phyloP scores from a whole-genome alignment of 2,329 filamentous ascomycete genomes.

The Alternaria atra region DNA sequence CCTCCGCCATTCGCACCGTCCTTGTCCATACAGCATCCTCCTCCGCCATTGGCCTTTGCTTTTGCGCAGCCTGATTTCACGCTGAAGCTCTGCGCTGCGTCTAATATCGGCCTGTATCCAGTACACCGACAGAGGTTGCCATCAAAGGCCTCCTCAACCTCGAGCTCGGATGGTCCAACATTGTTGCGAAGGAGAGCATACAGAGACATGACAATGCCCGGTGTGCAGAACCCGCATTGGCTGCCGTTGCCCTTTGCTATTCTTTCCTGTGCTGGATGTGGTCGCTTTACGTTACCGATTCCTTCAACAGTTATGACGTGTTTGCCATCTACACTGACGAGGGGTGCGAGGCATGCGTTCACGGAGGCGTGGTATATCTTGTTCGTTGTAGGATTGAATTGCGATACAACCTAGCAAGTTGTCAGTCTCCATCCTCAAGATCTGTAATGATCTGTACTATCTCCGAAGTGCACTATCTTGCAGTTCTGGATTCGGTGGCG shows the following conservation, averaged over 20 bases:
- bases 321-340: slow-evolving; percentile 94
- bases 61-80: slow-evolving; percentile 65
- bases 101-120: slow-evolving; percentile 91
- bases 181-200: slow-evolving; percentile 93
- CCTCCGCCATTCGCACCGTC: slow-evolving; percentile 54
- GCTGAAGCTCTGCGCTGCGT: slow-evolving; percentile 91
- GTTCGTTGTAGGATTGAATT: slow-evolving; percentile 91
- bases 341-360: slow-evolving; percentile 92
- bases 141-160: slow-evolving; percentile 95
- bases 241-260: slow-evolving; percentile 92
- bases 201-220: slow-evolving; percentile 96
- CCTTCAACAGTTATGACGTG: slow-evolving; percentile 98
- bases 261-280: slow-evolving; percentile 89
- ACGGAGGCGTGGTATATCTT: slow-evolving; percentile 96
- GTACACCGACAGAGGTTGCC: slow-evolving; percentile 96
- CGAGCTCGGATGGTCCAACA: slow-evolving; percentile 76
- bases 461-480: background rate
- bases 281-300: slow-evolving; percentile 85
- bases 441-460: background rate
- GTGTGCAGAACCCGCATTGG: slow-evolving; percentile 95
- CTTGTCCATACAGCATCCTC: slow-evolving; percentile 76
- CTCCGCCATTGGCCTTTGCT: slow-evolving; percentile 65
- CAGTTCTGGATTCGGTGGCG: background rate
- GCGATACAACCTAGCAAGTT: slow-evolving; percentile 73
- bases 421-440: slow-evolving; percentile 8